phyloP scores from a whole-genome alignment of 768 basidiomycete genomes.

The Punctularia strigosozonata region DNA sequence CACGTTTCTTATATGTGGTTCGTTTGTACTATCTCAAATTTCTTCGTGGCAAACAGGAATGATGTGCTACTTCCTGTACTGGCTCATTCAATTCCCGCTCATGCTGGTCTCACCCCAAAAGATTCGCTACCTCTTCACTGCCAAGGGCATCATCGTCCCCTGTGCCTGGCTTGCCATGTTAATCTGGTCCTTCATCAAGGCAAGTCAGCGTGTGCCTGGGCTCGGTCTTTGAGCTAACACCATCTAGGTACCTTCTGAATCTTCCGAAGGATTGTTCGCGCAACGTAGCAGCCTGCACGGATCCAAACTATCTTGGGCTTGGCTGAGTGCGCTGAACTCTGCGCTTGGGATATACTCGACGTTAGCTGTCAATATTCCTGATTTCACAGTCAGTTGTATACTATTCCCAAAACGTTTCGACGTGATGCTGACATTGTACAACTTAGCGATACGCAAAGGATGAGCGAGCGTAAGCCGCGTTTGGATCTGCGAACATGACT shows the following conservation, averaged over 20 bases:
- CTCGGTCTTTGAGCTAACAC: no score
- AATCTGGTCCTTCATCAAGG: conserved; percentile 71
- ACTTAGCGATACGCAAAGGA: conserved; percentile 60
- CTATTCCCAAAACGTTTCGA: no score
- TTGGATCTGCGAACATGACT: background rate
- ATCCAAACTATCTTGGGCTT: conserved; percentile 54
- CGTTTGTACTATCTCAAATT: conserved; percentile 13
- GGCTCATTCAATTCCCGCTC: conserved; percentile 67
- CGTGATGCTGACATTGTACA: no score
- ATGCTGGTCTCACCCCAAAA: conserved; percentile 68
- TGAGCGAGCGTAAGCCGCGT: conserved; percentile 40
- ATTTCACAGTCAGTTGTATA: conserved; percentile 54
- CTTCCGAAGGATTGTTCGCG: conserved; percentile 39
- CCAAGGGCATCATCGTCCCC: conserved; percentile 43
- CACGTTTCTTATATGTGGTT: no score
- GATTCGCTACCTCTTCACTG: conserved; percentile 65
- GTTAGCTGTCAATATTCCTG: conserved; percentile 71
- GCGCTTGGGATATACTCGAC: conserved; percentile 67
- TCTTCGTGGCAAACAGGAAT: conserved; percentile 28
- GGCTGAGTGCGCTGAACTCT: conserved; percentile 67
- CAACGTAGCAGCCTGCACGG: conserved; percentile 40
- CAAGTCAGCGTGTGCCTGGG: no score
- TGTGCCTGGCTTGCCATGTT: conserved; percentile 58
- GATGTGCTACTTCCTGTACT: conserved; percentile 67
- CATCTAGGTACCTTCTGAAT: conserved; percentile 40